Evolutionary conservation across 139 green algal species (phyloP).

Genomic region (Astrephomene gubernaculifera): DNA sequence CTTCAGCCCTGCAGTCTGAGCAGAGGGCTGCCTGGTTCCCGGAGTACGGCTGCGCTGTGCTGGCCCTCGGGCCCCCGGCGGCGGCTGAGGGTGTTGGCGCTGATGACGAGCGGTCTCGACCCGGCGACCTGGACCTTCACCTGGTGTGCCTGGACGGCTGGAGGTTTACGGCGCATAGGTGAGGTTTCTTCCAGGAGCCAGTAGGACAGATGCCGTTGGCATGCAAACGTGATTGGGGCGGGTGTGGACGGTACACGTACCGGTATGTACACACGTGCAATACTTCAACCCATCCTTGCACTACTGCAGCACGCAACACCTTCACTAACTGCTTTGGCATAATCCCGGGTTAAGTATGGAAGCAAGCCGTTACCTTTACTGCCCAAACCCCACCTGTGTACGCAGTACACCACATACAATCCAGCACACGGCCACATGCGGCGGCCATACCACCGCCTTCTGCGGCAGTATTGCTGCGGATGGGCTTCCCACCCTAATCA

Average conservation of each 20-base stretch:
- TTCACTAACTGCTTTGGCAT: too few relatives aligned
- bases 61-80: neutral
- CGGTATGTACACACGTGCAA: too few relatives aligned
- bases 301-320: too few relatives aligned
- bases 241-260: too few relatives aligned
- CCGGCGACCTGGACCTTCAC: neutral
- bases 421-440: neutral
- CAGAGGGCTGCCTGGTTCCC: slow-evolving; percentile 17
- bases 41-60: slow-evolving; percentile 17
- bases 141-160: slow-evolving; percentile 46
- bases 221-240: too few relatives aligned
- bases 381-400: too few relatives aligned
- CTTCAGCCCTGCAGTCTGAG: neutral
- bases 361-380: too few relatives aligned
- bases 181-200: too few relatives aligned
- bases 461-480: neutral
- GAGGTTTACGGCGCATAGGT: slow-evolving; percentile 19
- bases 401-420: neutral
- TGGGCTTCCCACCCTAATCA: neutral
- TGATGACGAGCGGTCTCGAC: neutral
- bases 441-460: neutral
- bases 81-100: neutral
- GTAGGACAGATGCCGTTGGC: too few relatives aligned
- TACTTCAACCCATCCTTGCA: too few relatives aligned
- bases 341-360: too few relatives aligned